Conservation (phyloP, 352 stramenopile species). For the Phytophthora parvispora region DNA sequence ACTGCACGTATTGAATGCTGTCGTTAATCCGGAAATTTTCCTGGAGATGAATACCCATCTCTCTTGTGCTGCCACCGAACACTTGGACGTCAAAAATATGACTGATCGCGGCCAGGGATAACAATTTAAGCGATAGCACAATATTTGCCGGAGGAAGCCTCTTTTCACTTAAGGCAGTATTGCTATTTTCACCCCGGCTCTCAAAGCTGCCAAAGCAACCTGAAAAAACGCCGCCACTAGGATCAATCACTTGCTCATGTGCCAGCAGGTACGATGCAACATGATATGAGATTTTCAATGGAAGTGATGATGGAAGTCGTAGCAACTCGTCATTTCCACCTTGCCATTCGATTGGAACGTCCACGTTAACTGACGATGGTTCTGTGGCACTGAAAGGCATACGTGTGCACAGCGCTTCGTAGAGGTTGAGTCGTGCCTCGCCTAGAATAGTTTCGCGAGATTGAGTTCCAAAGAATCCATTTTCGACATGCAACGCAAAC, state of each 20-base stretch:
- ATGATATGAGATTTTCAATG: constrained; percentile 14
- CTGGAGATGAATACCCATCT: background rate
- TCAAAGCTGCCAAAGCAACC: background rate
- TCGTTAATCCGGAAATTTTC: background rate
- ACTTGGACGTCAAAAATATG: background rate
- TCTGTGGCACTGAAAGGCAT: background rate
- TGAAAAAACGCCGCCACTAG: background rate
- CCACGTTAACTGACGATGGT: background rate
- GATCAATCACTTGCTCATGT: background rate
- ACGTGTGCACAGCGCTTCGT: background rate
- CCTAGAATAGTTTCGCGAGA: constrained; percentile 18
- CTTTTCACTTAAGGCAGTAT: background rate
- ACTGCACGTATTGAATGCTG: background rate
- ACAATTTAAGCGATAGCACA: background rate
- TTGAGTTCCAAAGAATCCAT: constrained; percentile 29
- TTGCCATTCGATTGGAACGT: constrained; percentile 15
- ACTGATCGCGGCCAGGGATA: background rate
- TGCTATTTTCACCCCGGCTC: background rate
- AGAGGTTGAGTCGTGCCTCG: constrained; percentile 37
- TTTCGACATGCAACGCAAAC: constrained; percentile 33
- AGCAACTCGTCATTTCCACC: background rate
- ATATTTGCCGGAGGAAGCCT: background rate
- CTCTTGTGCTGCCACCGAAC: background rate
- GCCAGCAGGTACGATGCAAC: background rate
- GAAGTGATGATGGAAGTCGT: constrained; percentile 1